These are phyloP conservation scores for Hypoxylon fuscum DNA, from an alignment of 495 filamentous ascomycete genomes.

Conservation along the genomic window DNA sequence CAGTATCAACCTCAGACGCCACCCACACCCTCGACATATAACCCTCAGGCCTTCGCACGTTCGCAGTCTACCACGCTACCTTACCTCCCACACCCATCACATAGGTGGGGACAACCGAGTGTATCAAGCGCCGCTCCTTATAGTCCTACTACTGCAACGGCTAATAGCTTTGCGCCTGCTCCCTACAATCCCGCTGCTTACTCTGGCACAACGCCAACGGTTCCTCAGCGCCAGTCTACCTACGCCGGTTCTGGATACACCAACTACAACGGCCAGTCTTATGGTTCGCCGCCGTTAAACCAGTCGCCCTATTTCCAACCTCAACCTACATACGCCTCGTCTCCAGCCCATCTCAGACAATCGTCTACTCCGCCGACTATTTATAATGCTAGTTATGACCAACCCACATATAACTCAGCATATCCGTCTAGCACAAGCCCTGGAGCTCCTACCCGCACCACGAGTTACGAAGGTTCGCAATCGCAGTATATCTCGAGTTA, in stretches of 20 bases:
- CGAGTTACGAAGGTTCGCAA: slow-evolving; percentile 35
- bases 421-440: slow-evolving; percentile 35
- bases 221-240: slow-evolving; percentile 56
- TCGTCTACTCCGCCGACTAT: slow-evolving; percentile 44
- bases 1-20: slow-evolving; percentile 68
- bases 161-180: slow-evolving; percentile 45
- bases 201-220: slow-evolving; percentile 44
- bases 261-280: slow-evolving; percentile 49
- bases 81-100: slow-evolving; percentile 51
- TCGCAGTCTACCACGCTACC: slow-evolving; percentile 65
- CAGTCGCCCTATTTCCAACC: slow-evolving; percentile 50
- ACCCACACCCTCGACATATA: slow-evolving; percentile 71
- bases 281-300: slow-evolving; percentile 46
- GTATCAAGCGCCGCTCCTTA: slow-evolving; percentile 33
- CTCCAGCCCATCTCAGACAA: slow-evolving; percentile 40
- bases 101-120: slow-evolving; percentile 42
- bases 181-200: slow-evolving; percentile 63
- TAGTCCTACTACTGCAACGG: slow-evolving; percentile 34
- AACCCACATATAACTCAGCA: slow-evolving; percentile 45
- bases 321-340: slow-evolving; percentile 43
- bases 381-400: slow-evolving; percentile 46
- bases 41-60: slow-evolving; percentile 81
- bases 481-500: slow-evolving; percentile 29
- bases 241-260: slow-evolving; percentile 56
- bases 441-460: slow-evolving; percentile 21